Percentiles rank a stretch among this genome's conserved stretches.
These are phyloP conservation scores for Mucuna pruriens DNA, from an alignment of 306 rosid species.

Conservation along the genomic window DNA sequence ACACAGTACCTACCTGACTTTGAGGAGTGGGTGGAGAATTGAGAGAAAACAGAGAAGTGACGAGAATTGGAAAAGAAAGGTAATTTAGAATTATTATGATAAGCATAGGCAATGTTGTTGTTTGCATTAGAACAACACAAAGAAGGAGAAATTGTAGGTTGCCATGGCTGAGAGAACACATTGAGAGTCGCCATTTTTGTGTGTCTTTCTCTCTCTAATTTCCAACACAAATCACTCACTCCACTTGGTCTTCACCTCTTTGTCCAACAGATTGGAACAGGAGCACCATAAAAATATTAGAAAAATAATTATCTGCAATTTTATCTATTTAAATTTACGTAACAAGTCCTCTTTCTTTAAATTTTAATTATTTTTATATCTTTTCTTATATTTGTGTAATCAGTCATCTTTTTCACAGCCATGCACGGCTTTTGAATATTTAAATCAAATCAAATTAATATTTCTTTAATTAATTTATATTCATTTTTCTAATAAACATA, in stretches of 20 bases:
- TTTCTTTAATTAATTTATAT: not conserved
- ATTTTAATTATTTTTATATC: not conserved
- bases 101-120: conserved; percentile 2
- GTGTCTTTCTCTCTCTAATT: not conserved
- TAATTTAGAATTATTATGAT: conserved; percentile 39
- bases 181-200: conserved; percentile 63
- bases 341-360: not conserved
- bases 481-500: not conserved
- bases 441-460: not conserved
- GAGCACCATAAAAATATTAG: conserved; percentile 34
- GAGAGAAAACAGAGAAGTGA: conserved; percentile 44
- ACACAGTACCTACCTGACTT: conserved; percentile 69
- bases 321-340: not conserved
- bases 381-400: not conserved
- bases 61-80: conserved; percentile 38
- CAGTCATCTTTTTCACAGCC: too few species aligned
- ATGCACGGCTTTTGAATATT: not conserved
- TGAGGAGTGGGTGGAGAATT: conserved; percentile 45
- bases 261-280: conserved; percentile 23
- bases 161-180: conserved; percentile 60
- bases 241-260: conserved; percentile 25
- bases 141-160: conserved; percentile 48
- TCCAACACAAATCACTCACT: not conserved
- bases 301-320: not conserved
- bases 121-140: conserved; percentile 24